Evolutionary conservation across 805 yeast genomes (phyloP), one percentile per base, ranked within the genome.

Genomic region (Scheffersomyces ergatensis): DNA sequence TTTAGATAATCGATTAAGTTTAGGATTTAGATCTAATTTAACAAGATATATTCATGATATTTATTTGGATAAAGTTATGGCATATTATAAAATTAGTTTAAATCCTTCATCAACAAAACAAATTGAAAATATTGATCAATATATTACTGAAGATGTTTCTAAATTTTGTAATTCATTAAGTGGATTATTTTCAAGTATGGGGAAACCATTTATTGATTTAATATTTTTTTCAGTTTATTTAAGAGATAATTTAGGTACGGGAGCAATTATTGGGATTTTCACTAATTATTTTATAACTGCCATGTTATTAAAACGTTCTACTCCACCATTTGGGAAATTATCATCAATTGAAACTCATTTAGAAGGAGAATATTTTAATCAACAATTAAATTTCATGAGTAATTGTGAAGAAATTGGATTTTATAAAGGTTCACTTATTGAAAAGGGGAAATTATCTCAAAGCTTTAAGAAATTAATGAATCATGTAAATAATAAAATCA

Each of bases 381-480:
- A 86, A 50, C 95, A 90, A 58, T 68, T 89, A 54, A 86, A 87
- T 55, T 73, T 90, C 59, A 89, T 89, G 55, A 83, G 84, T 43
- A 90, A 90, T 55, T 83, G 89, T 55, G 98, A 90, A 65, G 97
- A 90, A 58, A 89, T 90, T 52, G 95, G 96, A 0, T 90, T 90
- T 57, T 90, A 89, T 60, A 89, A 89, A 57, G 98, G 98, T 16
- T 82, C 92, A 0, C 68, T 72, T 11, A 77, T 89, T 44, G 97
- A 90, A 62, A 84, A 83, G 54, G 54, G 63, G 7, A 85, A 85
- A 53, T 78, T 89, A 37, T 65, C 62, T 26, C 72, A 71, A 31
- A 74, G 85, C 14, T 89, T 84, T 57, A 59, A 68, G 15, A 71
- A 70, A 30, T 72, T 90, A 48, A 61, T 71, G 50, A 60, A 64